Evolutionary conservation across 1,139 yeast species (phyloP).

Genomic region (Pichia cactophila): DNA sequence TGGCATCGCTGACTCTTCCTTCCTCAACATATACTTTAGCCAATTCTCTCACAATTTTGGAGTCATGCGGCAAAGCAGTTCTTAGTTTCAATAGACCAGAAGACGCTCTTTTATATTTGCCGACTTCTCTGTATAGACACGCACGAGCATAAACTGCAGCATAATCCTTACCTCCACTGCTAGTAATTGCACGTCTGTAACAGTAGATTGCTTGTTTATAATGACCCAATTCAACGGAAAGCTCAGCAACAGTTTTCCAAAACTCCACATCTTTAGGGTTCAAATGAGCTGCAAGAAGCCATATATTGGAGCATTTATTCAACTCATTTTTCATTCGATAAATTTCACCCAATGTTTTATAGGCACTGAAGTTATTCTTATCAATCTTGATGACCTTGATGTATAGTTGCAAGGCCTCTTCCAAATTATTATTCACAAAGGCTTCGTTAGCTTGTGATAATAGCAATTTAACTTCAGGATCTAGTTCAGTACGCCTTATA

Average conservation of each 20-base stretch:
- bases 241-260: conserved; percentile 79
- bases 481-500: conserved; percentile 41
- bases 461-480: conserved; percentile 62
- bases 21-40: conserved; percentile 75
- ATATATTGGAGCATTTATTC: conserved; percentile 69
- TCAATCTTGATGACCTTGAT: conserved; percentile 73
- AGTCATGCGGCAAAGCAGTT: conserved; percentile 51
- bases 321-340: conserved; percentile 60
- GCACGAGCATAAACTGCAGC: conserved; percentile 56
- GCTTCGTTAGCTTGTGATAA: conserved; percentile 74
- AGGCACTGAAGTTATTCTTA: conserved; percentile 73
- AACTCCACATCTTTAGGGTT: conserved; percentile 71
- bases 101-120: conserved; percentile 63
- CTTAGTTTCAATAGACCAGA: conserved; percentile 65
- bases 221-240: conserved; percentile 65
- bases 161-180: conserved; percentile 46
- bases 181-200: conserved; percentile 63
- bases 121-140: conserved; percentile 54
- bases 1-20: conserved; percentile 73
- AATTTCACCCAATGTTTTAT: conserved; percentile 79
- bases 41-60: conserved; percentile 57
- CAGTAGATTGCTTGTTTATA: conserved; percentile 78
- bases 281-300: conserved; percentile 79
- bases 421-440: conserved; percentile 59
- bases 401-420: conserved; percentile 57